These are phyloP conservation scores for Lactuca saligna DNA, from an alignment of 129 eudicot genomes.

Conservation along the genomic window DNA sequence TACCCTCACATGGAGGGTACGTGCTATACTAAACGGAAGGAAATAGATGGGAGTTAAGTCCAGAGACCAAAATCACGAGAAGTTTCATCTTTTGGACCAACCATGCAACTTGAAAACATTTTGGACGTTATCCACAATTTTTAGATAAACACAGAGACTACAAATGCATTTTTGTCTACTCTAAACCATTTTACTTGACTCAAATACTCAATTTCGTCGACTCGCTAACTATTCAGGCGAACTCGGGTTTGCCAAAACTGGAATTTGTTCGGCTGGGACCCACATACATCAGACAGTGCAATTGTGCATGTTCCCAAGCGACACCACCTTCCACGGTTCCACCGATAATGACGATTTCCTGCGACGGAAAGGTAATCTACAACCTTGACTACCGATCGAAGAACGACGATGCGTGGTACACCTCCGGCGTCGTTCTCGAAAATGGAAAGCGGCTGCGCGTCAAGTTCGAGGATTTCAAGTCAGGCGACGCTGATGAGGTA, in stretches of 20 bases:
- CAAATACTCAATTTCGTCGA: conserved; percentile 4
- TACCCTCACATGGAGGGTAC: too few relatives aligned
- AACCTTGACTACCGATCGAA: conserved; percentile 48
- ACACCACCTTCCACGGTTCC: conserved; percentile 21
- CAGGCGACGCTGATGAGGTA: conserved; percentile 10
- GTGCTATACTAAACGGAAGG: too few relatives aligned
- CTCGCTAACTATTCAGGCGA: not conserved
- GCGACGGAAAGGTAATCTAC: conserved; percentile 22
- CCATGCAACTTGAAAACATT: too few relatives aligned
- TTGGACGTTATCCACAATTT: too few relatives aligned
- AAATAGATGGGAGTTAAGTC: too few relatives aligned
- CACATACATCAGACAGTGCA: conserved; percentile 14
- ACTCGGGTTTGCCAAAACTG: not conserved
- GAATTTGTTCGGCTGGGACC: not conserved
- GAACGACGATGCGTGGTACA: conserved; percentile 73
- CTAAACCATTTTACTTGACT: not conserved
- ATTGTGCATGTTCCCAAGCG: conserved; percentile 19
- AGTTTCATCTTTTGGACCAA: too few relatives aligned
- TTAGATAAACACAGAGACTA: too few relatives aligned
- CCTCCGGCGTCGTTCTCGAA: conserved; percentile 28
- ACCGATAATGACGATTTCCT: conserved; percentile 20
- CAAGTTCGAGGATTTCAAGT: conserved; percentile 27
- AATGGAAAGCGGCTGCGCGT: conserved; percentile 31
- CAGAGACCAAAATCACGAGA: too few relatives aligned
- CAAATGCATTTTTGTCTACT: too few relatives aligned